Evolutionary conservation across 305 asterid genomes (phyloP), one percentile per base, ranked within the genome.

Genomic region (Fraxinus xanthoxyloides): DNA sequence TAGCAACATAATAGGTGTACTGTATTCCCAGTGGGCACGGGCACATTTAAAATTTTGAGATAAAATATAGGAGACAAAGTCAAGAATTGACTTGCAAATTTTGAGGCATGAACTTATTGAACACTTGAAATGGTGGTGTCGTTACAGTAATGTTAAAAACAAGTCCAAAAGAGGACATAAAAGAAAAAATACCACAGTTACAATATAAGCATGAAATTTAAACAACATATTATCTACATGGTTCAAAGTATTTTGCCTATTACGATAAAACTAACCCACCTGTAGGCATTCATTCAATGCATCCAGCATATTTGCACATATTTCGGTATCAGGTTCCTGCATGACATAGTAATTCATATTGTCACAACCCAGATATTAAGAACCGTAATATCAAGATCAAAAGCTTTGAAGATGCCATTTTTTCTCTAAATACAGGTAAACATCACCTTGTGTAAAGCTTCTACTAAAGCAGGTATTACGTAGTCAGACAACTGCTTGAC

Each of bases 281-380:
- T 94, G 94, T 72, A 94, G 81, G 84, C 98, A 93, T 86, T 94
- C 98, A 78, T 91, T 94, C 86, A 94, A 70, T 21, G 97, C 93
- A 81, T 93, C 98, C 91, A 94, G 82, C 97, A 94, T 94, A 79
- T 82, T 90, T 81, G 93, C 97, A 86, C 93, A 90, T 77, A 93
- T 94, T 85, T 94, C 98, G 28, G 94, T 93, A 86, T 94, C 98
- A 24, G 98, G 98, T 76, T 94, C 98, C 98, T 94, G 94, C 79
- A 82, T 4, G 77, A 80, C 77, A 85, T 56, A 19, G 26, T 79
- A 78, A 75, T 51, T 32, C 13, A 83, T 72, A 70, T 4, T 21
- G 34, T 90, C 84, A 88, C 77, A 38, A 34, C 77, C 61, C 79
- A 82, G 69, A 80, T 35, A 63, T 46, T 7, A 46, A 70, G 40